Base-by-base conservation (phyloP, 2,329 filamentous ascomycete species). In the Botrytis sinoallii region DNA sequence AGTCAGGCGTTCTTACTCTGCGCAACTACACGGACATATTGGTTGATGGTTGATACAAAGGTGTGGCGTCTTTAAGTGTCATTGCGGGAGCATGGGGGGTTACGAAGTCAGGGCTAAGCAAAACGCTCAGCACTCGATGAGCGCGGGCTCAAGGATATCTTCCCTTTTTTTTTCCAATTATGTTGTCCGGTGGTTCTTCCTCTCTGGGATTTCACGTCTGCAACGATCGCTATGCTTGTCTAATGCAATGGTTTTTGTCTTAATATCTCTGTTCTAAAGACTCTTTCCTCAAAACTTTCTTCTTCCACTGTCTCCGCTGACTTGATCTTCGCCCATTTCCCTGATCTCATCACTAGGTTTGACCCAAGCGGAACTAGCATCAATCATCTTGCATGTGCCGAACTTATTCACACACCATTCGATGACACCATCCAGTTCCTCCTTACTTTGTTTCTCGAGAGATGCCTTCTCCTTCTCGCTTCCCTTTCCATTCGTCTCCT, bases 401-500 rank as follows among this genome's bases (percentile, higher is more conserved):
- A 86, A 87, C 74, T 83, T 85, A 38, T 77, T 65, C 74, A 78
- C 79, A 79, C 85, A 87, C 79, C 83, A 86, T 46, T 82, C 80
- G 55, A 86, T 73, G 46, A 86, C 78, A 12, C 75, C 78, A 57
- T 81, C 79, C 42, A 87, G 78, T 78, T 87, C 86, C 32, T 78
- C 77, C 48, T 75, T 74, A 77, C 81, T 83, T 70, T 81, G 78
- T 72, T 75, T 74, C 71, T 83, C 82, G 55, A 77, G 72, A 8
- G 64, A 59, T 60, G 52, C 40, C 40, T 74, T 69, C 42, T 75
- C 40, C 44, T 74, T 69, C 42, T 75, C 52, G 22, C 71, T 46
- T 52, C 69, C 42, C 48, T 61, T 44, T 25, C 70, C 64, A 48
- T 32, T 40, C 67, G 35, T 70, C 59, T 70, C 61, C 61, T 73